These are phyloP conservation scores for Lactarius akahatsu DNA, from an alignment of 768 basidiomycete genomes.

Conservation along the genomic window DNA sequence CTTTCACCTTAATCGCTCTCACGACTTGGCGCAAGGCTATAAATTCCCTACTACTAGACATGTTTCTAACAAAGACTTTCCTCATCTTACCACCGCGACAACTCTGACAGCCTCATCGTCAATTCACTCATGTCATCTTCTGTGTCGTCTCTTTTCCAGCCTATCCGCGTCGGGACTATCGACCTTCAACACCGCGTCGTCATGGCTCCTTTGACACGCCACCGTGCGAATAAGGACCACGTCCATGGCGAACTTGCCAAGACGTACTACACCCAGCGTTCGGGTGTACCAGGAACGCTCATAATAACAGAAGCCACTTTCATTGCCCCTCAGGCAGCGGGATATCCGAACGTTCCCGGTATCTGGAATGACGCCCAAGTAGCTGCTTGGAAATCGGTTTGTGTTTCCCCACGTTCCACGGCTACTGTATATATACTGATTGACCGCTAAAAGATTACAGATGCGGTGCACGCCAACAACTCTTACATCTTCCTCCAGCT, in stretches of 20 bases:
- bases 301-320: slow-evolving; percentile 58
- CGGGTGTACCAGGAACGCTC: slow-evolving; percentile 49
- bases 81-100: not conserved
- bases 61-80: not conserved
- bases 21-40: not conserved
- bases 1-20: not conserved
- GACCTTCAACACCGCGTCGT: slow-evolving; percentile 51
- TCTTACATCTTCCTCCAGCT: slow-evolving; percentile 56
- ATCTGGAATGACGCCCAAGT: slow-evolving; percentile 64
- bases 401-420: not conserved
- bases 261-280: slow-evolving; percentile 53
- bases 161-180: slow-evolving; percentile 45
- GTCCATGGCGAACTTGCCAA: slow-evolving; percentile 40
- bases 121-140: slow-evolving; percentile 15
- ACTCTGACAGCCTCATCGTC: not conserved
- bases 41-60: not conserved
- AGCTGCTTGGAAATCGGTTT: slow-evolving; percentile 48
- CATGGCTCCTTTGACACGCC: slow-evolving; percentile 53
- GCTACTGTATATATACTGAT: not conserved
- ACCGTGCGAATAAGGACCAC: slow-evolving; percentile 40
- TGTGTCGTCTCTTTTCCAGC: slow-evolving; percentile 42
- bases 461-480: slow-evolving; percentile 55
- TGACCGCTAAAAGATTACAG: slow-evolving; percentile 45
- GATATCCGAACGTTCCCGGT: slow-evolving; percentile 53
- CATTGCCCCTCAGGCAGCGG: slow-evolving; percentile 51